These are phyloP conservation scores for Boletellus dicymbophilus DNA, from an alignment of 1,284 basidiomycete species.

Conservation along the genomic window DNA sequence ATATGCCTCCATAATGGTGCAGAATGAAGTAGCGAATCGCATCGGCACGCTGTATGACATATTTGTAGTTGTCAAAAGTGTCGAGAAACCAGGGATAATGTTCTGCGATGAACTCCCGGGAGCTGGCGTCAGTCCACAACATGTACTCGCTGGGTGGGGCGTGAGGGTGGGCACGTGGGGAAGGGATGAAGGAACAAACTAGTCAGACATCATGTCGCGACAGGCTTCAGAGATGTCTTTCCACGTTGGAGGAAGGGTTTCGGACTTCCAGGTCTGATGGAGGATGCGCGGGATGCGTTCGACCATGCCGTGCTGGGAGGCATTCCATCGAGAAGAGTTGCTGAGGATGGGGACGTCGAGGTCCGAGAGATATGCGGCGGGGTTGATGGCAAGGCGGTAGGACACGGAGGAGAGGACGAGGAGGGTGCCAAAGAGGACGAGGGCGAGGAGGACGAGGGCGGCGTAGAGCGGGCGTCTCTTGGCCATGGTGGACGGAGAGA, in stretches of 20 bases:
- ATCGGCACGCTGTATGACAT: constrained; percentile 96
- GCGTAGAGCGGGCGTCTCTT: constrained; percentile 67
- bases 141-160: constrained; percentile 77
- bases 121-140: constrained; percentile 94
- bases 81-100: constrained; percentile 93
- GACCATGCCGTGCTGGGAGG: constrained; percentile 55
- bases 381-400: constrained; percentile 87
- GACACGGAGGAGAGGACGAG: constrained; percentile 90
- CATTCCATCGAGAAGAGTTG: constrained; percentile 57
- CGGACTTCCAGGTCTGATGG: constrained; percentile 98
- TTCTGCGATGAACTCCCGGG: constrained; percentile 87
- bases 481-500: constrained; percentile 43
- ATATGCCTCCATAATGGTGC: constrained; percentile 93
- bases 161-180: constrained; percentile 18
- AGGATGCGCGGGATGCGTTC: constrained; percentile 91
- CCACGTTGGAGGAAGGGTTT: constrained; percentile 86
- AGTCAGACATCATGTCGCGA: constrained; percentile 91
- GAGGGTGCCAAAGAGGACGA: constrained; percentile 90
- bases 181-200: constrained; percentile 59
- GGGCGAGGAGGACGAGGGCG: constrained; percentile 76
- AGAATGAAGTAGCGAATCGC: constrained; percentile 98
- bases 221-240: constrained; percentile 77
- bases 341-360: constrained; percentile 68
- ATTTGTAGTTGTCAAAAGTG: constrained; percentile 92
- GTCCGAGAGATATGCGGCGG: constrained; percentile 78